phyloP scores from a whole-genome alignment of 345 rosid species.

The Draba incana region DNA sequence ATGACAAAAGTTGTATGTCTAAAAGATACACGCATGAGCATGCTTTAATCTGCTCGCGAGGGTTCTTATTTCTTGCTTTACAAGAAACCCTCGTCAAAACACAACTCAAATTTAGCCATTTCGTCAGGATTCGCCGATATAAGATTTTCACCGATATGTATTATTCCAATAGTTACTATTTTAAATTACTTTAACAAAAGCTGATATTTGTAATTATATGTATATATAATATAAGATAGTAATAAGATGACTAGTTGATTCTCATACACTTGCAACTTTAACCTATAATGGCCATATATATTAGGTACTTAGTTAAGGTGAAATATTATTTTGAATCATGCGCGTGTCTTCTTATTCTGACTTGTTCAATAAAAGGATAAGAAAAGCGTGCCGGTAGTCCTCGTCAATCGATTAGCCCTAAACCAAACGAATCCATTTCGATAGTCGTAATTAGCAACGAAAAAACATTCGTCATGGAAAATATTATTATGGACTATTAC shows the following conservation, averaged over 20 bases:
- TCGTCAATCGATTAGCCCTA: too few relatives aligned
- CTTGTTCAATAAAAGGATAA: constrained; percentile 32
- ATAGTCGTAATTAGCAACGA: constrained; percentile 1
- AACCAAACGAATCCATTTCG: neutral
- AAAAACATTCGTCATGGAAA: neutral
- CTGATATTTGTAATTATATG: too few relatives aligned
- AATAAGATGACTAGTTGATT: too few relatives aligned
- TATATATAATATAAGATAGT: too few relatives aligned
- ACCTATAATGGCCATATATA: constrained; percentile 11
- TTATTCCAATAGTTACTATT: constrained; percentile 8
- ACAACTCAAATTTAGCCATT: neutral
- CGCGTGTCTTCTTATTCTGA: constrained; percentile 11
- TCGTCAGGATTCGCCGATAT: neutral
- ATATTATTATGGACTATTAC: too few relatives aligned
- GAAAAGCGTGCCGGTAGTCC: constrained; percentile 15
- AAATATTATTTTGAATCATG: constrained; percentile 24
- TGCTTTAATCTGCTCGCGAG: constrained; percentile 19
- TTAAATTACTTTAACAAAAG: neutral
- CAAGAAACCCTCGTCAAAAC: constrained; percentile 29
- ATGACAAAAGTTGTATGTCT: constrained; percentile 10
- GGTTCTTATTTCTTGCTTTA: constrained; percentile 27
- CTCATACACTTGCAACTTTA: too few relatives aligned
- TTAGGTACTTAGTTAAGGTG: constrained; percentile 34
- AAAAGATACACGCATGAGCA: constrained; percentile 32
- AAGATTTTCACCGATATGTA: constrained; percentile 16